A percentile compares a stretch with the other conserved stretches of the same genome.
These are phyloP conservation scores for Tetrahymena thermophila DNA, from an alignment of 73 alveolate genomes.

Conservation along the genomic window DNA sequence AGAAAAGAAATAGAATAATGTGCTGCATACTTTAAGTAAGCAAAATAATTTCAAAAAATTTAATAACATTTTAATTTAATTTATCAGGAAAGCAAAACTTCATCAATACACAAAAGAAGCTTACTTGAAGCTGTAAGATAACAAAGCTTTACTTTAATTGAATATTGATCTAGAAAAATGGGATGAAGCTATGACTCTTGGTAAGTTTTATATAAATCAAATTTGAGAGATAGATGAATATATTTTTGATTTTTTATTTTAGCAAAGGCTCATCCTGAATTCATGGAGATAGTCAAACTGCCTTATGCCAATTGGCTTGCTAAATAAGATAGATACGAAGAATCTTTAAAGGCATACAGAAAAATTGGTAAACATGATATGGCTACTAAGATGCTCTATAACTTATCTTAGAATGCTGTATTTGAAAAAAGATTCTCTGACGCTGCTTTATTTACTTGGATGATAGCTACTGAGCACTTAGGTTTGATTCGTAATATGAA, in stretches of 20 bases:
- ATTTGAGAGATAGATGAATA: not conserved
- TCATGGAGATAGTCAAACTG: constrained; percentile 16
- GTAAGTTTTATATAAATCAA: not conserved
- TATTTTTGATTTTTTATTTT: not conserved
- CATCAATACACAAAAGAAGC: constrained; percentile 43
- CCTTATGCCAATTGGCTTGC: constrained; percentile 36
- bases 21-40: constrained; percentile 31
- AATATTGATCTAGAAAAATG: constrained; percentile 29
- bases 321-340: constrained; percentile 24
- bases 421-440: constrained; percentile 28
- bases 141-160: constrained; percentile 3
- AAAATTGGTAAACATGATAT: constrained; percentile 25
- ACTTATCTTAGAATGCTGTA: constrained; percentile 24
- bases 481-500: constrained; percentile 1
- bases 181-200: constrained; percentile 31
- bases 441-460: constrained; percentile 32
- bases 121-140: constrained; percentile 19
- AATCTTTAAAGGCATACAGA: constrained; percentile 37
- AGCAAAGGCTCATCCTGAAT: constrained; percentile 19
- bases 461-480: constrained; percentile 24
- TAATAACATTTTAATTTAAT: not conserved
- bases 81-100: not conserved
- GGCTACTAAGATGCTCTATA: constrained; percentile 31
- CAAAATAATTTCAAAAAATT: not conserved
- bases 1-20: constrained; percentile 16